These are phyloP conservation scores for Thelonectria rubi DNA, from an alignment of 2,329 filamentous ascomycete genomes.

Conservation along the genomic window DNA sequence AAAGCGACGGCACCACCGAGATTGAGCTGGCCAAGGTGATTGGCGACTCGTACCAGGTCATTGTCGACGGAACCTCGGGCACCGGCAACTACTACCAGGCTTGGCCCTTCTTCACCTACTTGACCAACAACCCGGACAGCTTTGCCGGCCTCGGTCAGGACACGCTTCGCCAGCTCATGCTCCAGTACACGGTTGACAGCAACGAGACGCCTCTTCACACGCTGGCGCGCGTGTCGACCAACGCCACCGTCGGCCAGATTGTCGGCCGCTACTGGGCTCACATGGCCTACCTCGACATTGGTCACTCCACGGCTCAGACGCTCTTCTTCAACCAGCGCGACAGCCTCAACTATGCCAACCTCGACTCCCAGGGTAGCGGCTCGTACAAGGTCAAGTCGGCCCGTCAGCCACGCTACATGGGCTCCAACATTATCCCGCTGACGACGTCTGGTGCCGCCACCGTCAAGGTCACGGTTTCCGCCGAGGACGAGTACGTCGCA, in stretches of 20 bases:
- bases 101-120: constrained; percentile 60
- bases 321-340: constrained; percentile 49
- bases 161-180: constrained; percentile 54
- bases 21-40: constrained; percentile 57
- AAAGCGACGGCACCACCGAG: constrained; percentile 47
- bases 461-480: constrained; percentile 47
- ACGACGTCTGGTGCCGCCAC: constrained; percentile 45
- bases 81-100: constrained; percentile 61
- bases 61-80: constrained; percentile 55
- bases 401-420: constrained; percentile 58
- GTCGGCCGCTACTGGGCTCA: constrained; percentile 61
- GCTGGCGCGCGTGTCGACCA: constrained; percentile 50
- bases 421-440: constrained; percentile 59
- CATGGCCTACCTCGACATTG: constrained; percentile 63
- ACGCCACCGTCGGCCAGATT: constrained; percentile 49
- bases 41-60: constrained; percentile 56
- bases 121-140: constrained; percentile 58
- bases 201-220: constrained; percentile 61
- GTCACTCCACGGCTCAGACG: constrained; percentile 52
- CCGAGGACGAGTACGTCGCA: constrained; percentile 50
- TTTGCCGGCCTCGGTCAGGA: constrained; percentile 52
- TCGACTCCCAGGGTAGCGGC: constrained; percentile 49
- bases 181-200: constrained; percentile 53
- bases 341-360: constrained; percentile 53
- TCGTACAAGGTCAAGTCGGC: constrained; percentile 54